Percentiles rank a stretch among this genome's conserved stretches.
phyloP scores from a whole-genome alignment of 2,329 filamentous ascomycete species.

The Fusarium liriodendri region DNA sequence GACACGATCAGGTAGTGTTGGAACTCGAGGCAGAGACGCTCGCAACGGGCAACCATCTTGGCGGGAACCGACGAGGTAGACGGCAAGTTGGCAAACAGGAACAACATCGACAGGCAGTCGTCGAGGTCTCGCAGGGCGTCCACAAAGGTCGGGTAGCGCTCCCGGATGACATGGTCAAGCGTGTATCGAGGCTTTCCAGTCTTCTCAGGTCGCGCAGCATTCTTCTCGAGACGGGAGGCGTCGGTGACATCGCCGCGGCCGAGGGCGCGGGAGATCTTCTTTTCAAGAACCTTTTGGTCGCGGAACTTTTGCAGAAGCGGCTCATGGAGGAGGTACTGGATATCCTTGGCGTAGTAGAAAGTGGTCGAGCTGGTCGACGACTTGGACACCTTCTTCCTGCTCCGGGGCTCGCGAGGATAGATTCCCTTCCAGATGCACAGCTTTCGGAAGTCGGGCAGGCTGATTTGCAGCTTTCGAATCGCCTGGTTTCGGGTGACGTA shows the following conservation, averaged over 20 bases:
- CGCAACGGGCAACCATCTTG: conserved; percentile 95
- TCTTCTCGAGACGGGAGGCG: conserved; percentile 85
- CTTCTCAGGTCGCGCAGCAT: conserved; percentile 89
- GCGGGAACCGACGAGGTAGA: conserved; percentile 89
- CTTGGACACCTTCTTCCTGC: conserved; percentile 96
- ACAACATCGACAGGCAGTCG: conserved; percentile 96
- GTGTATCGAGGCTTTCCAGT: conserved; percentile 90
- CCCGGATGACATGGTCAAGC: conserved; percentile 96
- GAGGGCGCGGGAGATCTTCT: conserved; percentile 95
- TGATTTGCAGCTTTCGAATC: conserved; percentile 97
- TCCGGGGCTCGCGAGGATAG: conserved; percentile 96
- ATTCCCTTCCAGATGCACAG: conserved; percentile 99
- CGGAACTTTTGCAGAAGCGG: conserved; percentile 94
- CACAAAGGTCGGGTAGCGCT: conserved; percentile 96
- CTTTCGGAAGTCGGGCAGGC: conserved; percentile 95
- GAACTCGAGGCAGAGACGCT: conserved; percentile 93
- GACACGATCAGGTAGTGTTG: conserved; percentile 97
- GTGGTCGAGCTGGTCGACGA: conserved; percentile 91
- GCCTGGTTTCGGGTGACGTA: conserved; percentile 98
- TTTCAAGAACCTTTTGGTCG: conserved; percentile 95
- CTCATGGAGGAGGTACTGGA: conserved; percentile 97
- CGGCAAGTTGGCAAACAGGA: conserved; percentile 96
- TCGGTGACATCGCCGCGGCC: conserved; percentile 92
- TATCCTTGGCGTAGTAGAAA: conserved; percentile 93
- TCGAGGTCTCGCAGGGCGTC: conserved; percentile 95